Evolutionary conservation across 2,329 filamentous ascomycete genomes (phyloP).

Genomic region (Cytospora paraplurivora): DNA sequence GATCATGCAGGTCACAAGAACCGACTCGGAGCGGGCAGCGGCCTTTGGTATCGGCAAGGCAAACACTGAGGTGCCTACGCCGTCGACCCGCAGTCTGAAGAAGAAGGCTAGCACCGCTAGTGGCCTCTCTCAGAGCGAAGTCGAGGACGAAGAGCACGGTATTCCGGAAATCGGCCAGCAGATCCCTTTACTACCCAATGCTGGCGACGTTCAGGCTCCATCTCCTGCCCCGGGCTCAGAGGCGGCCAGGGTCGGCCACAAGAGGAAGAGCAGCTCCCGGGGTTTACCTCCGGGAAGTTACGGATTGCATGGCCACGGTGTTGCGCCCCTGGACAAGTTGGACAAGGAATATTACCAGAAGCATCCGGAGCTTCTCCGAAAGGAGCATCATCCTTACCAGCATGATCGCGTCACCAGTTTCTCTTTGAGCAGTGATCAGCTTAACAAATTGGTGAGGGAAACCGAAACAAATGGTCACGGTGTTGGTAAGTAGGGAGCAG

Average conservation of each 20-base stretch:
- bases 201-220: conserved; percentile 94
- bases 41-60: conserved; percentile 80
- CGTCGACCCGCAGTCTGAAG: conserved; percentile 56
- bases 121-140: conserved; percentile 53
- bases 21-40: conserved; percentile 84
- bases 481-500: conserved; percentile 47
- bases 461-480: conserved; percentile 59
- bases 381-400: conserved; percentile 65
- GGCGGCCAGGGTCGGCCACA: conserved; percentile 55
- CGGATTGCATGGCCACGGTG: conserved; percentile 85
- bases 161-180: conserved; percentile 91
- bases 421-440: conserved; percentile 83
- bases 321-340: conserved; percentile 75
- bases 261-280: conserved; percentile 71
- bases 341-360: conserved; percentile 92
- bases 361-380: conserved; percentile 78
- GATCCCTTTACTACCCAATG: conserved; percentile 90
- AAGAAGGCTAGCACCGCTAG: conserved; percentile 62
- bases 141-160: conserved; percentile 75
- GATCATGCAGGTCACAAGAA: conserved; percentile 83
- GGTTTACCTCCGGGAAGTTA: conserved; percentile 86
- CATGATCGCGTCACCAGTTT: conserved; percentile 67
- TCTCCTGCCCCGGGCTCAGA: conserved; percentile 67
- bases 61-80: conserved; percentile 52
- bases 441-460: conserved; percentile 85